These are phyloP conservation scores for Ceratocystis albifundus DNA, from an alignment of 2,329 filamentous ascomycete genomes.

Conservation along the genomic window DNA sequence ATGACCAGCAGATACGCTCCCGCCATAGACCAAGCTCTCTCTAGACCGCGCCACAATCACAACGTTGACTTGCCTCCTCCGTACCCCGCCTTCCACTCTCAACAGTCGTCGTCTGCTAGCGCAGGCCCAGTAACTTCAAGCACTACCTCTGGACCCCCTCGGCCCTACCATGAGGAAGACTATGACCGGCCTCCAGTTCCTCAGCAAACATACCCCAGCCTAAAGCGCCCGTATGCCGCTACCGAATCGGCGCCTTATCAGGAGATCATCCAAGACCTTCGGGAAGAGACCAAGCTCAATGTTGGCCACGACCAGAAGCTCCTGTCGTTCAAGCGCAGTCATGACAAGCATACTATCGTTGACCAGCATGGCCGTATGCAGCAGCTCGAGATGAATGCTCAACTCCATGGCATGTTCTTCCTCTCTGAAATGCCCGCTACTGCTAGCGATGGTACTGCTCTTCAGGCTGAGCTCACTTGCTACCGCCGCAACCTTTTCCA, in stretches of 20 bases:
- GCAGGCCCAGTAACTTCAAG: not conserved
- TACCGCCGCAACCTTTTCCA: conserved; percentile 94
- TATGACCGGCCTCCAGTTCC: conserved; percentile 37
- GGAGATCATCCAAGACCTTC: conserved; percentile 50
- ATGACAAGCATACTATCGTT: conserved; percentile 50
- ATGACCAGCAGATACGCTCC: conserved; percentile 37
- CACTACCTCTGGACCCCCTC: not conserved
- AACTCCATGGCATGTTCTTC: conserved; percentile 84
- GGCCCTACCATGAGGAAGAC: conserved; percentile 29
- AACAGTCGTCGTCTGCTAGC: conserved; percentile 12
- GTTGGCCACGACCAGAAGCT: conserved; percentile 52
- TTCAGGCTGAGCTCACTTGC: conserved; percentile 79
- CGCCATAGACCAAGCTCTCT: conserved; percentile 39
- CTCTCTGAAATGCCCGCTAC: conserved; percentile 65
- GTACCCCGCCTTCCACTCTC: conserved; percentile 37
- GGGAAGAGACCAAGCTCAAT: conserved; percentile 47
- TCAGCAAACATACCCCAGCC: conserved; percentile 43
- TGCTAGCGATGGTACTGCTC: conserved; percentile 43
- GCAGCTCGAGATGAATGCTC: conserved; percentile 53
- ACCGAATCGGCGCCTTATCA: conserved; percentile 43
- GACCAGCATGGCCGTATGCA: conserved; percentile 49
- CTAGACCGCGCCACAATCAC: conserved; percentile 29
- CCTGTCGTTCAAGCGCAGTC: conserved; percentile 45
- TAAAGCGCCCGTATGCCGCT: conserved; percentile 46
- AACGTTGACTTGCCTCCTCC: conserved; percentile 34